Evolutionary conservation across 805 yeast species (phyloP).

Genomic region (Barnettozyma siamensis): DNA sequence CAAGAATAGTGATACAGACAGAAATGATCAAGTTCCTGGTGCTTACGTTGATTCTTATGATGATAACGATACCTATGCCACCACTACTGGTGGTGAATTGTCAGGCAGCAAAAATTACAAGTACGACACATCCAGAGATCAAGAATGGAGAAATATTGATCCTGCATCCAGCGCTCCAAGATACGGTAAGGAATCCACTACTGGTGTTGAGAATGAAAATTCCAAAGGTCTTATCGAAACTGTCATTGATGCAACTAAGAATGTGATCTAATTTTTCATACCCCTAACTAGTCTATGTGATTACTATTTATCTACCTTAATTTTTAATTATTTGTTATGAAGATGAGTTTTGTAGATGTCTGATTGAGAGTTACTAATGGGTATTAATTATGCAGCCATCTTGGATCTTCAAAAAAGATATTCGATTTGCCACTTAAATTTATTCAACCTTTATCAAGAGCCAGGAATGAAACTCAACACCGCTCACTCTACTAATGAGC

Average conservation of each 20-base stretch:
- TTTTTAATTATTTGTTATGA: neutral
- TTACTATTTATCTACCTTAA: neutral
- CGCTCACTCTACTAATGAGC: too few species aligned
- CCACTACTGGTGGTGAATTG: too few species aligned
- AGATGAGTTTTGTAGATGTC: neutral
- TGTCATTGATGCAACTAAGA: conserved; percentile 8
- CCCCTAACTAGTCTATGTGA: neutral
- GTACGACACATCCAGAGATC: neutral
- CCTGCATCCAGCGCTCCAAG: neutral
- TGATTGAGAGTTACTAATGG: neutral
- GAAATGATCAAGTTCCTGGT: neutral
- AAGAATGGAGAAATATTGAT: too few species aligned
- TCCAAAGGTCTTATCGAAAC: conserved; percentile 6
- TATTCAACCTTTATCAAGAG: too few species aligned
- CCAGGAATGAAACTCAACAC: too few species aligned
- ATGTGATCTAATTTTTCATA: neutral
- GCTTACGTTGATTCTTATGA: neutral
- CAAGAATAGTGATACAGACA: too few species aligned
- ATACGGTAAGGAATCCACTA: neutral
- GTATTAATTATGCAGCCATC: neutral
- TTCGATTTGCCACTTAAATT: too few species aligned
- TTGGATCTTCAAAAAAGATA: too few species aligned
- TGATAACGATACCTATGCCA: neutral
- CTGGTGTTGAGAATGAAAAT: neutral
- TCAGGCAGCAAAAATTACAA: neutral